These are phyloP conservation scores for Cladorrhinum samala DNA, from an alignment of 495 filamentous ascomycete genomes.

Conservation along the genomic window DNA sequence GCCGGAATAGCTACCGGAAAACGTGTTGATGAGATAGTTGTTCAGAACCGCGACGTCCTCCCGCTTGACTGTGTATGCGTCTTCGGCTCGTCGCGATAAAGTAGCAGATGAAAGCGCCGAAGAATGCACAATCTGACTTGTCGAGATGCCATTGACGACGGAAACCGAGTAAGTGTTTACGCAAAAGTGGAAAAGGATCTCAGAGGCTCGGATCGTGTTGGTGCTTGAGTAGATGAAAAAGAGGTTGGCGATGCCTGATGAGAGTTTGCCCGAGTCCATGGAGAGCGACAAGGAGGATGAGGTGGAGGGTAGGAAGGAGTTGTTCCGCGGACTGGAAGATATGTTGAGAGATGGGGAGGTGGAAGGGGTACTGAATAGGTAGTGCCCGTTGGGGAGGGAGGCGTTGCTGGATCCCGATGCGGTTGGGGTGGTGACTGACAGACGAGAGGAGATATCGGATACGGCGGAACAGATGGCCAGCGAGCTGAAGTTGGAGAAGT, in stretches of 20 bases:
- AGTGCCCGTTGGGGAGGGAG: conserved; percentile 21
- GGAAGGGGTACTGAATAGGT: conserved; percentile 13
- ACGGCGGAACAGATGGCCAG: conserved; percentile 40
- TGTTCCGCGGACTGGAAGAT: conserved; percentile 7
- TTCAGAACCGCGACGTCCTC: conserved; percentile 14
- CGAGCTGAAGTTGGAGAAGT: conserved; percentile 37
- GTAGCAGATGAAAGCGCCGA: conserved; percentile 5
- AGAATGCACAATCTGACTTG: conserved; percentile 15
- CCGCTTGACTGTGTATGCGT: conserved; percentile 14
- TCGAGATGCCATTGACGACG: conserved; percentile 8
- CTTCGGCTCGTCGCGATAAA: not conserved
- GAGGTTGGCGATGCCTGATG: conserved; percentile 17
- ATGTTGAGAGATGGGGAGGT: conserved; percentile 24
- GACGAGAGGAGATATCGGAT: conserved; percentile 30
- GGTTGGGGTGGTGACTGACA: conserved; percentile 16
- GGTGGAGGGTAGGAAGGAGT: conserved; percentile 11
- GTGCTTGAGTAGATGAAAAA: conserved; percentile 24
- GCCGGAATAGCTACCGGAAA: conserved; percentile 20
- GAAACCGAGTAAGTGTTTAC: conserved; percentile 24
- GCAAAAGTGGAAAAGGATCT: conserved; percentile 26
- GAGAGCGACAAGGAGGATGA: conserved; percentile 22
- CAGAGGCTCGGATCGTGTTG: conserved; percentile 19
- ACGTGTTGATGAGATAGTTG: conserved; percentile 8
- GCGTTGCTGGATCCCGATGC: conserved; percentile 2
- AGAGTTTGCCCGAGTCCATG: conserved; percentile 7